Base-by-base conservation (phyloP, 805 yeast genomes). In the Debaryomyces tyrocola region DNA sequence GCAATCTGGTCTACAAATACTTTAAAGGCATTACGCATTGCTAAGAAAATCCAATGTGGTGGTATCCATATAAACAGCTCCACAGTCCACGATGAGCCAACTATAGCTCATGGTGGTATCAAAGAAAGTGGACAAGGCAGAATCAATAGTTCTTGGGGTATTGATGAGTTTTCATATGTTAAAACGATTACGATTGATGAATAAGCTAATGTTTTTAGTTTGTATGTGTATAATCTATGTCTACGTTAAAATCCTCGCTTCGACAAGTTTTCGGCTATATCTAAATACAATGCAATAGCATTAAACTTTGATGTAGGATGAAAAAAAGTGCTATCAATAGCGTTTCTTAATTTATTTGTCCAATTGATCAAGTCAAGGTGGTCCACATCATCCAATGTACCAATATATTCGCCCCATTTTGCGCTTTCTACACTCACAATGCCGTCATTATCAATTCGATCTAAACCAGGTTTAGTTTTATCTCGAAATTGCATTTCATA, bases 331-430 rank as follows among this genome's bases (percentile, higher is more conserved):
- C 53, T 58, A 59, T 73, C 70, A 43, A 67, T 34, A 50, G 63
- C 46, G 56, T 73, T 50, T 48, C 79, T 75, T 2, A 78, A 47
- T 3, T 73, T 59, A 55, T 83, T 85, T 41, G 84, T 78, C 95
- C 96, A 85, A 59, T 90, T 91, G 41, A 90, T 88, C 48, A 90
- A 68, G 62, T 91, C 96, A 49, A 89, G 69, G 66, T 90, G 97
- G 64, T 90, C 96, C 2, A 86, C 89, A 51, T 83, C 77, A 35
- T 80, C 80, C 31, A 91, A 62, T 0, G 94, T 87, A 0, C 97
- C 97, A 53, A 83, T 60, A 63, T 87, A 88, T 38, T 80, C 67
- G 0, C 97, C 97, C 96, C 97, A 90, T 56, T 78, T 79, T 1
- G 95, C 71, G 48, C 94, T 86, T 33, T 73, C 68, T 1, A 89